Evolutionary conservation across 345 rosid genomes (phyloP).

Genomic region (Aegle marmelos): DNA sequence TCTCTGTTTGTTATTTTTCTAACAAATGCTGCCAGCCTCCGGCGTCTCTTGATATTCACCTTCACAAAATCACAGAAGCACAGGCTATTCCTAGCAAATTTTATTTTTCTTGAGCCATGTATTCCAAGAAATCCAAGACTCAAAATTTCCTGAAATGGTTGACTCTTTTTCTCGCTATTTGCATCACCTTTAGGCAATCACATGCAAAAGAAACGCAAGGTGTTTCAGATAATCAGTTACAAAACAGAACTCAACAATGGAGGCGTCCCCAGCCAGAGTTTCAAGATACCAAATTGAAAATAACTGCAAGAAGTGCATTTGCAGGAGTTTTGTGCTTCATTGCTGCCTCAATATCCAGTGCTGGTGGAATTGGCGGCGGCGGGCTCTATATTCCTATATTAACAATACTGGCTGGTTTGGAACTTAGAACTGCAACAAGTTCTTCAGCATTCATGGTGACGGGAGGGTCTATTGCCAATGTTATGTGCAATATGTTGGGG

Average conservation of each 20-base stretch:
- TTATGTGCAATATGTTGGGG: constrained; percentile 42
- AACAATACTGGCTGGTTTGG: constrained; percentile 61
- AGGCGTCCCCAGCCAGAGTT: constrained; percentile 20
- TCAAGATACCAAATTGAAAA: constrained; percentile 29
- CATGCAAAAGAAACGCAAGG: constrained; percentile 19
- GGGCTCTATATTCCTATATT: constrained; percentile 80
- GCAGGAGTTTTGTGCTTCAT: constrained; percentile 65
- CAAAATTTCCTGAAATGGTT: constrained; percentile 9
- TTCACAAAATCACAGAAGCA: background rate
- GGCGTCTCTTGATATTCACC: background rate
- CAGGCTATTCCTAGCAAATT: background rate
- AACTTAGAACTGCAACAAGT: constrained; percentile 73
- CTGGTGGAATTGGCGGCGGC: constrained; percentile 94
- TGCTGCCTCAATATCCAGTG: constrained; percentile 79
- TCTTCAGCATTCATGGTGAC: constrained; percentile 96
- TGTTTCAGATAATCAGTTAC: constrained; percentile 14
- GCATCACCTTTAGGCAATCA: constrained; percentile 23
- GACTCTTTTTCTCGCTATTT: constrained; percentile 25
- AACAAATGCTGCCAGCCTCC: background rate
- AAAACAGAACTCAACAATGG: constrained; percentile 37
- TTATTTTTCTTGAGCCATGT: background rate
- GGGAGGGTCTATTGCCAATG: constrained; percentile 82
- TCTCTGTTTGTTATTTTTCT: background rate
- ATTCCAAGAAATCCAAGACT: constrained; percentile 15
- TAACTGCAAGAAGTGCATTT: constrained; percentile 33